These are phyloP conservation scores for Ogataea thermomethanolica DNA, from an alignment of 805 yeast genomes.

Conservation along the genomic window DNA sequence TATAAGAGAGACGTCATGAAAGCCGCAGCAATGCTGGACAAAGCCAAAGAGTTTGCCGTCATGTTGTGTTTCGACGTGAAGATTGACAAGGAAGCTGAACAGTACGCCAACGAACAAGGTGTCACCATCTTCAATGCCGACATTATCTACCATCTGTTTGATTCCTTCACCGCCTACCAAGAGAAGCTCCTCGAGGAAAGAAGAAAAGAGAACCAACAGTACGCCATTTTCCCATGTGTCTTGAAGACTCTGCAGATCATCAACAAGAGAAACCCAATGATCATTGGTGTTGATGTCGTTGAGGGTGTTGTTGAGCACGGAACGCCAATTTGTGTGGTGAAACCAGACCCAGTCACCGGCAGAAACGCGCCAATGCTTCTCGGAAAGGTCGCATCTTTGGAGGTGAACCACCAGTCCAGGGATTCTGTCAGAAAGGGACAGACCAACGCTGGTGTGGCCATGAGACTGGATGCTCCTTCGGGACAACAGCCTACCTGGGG, in stretches of 20 bases:
- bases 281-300: constrained; percentile 94
- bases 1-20: constrained; percentile 98
- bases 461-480: constrained; percentile 92
- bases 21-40: constrained; percentile 94
- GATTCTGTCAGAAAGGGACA: constrained; percentile 87
- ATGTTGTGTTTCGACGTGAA: constrained; percentile 98
- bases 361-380: constrained; percentile 65
- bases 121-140: constrained; percentile 93
- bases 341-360: constrained; percentile 80
- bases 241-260: constrained; percentile 92
- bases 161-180: constrained; percentile 91
- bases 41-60: constrained; percentile 92
- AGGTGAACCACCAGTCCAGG: constrained; percentile 87
- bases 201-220: constrained; percentile 82
- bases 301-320: constrained; percentile 90
- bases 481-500: constrained; percentile 98
- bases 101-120: constrained; percentile 91
- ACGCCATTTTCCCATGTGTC: constrained; percentile 94
- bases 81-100: constrained; percentile 97
- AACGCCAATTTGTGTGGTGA: constrained; percentile 94
- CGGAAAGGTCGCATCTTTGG: constrained; percentile 90
- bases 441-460: constrained; percentile 97
- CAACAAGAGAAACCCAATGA: constrained; percentile 98
- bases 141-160: constrained; percentile 94
- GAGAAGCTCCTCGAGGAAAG: constrained; percentile 81